A percentile compares a stretch with the other conserved stretches of the same genome.
Conservation (phyloP, 768 basidiomycete genomes). For the Agaricus subrufescens region DNA sequence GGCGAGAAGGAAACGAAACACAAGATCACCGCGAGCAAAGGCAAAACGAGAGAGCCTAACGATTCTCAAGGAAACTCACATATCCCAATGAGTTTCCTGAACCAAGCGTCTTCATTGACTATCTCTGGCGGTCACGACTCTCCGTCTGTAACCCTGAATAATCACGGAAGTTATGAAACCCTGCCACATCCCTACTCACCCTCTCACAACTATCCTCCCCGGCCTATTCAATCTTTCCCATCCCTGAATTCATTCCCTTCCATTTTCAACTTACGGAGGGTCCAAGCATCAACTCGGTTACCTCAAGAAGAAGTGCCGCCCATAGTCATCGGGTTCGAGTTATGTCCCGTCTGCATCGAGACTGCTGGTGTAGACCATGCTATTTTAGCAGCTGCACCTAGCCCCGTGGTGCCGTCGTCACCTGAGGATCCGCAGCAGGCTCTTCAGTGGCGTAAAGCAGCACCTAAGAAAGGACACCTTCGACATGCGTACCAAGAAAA, state of each 20-base stretch:
- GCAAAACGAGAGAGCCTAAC: slow-evolving; percentile 41
- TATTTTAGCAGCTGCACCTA: slow-evolving; percentile 48
- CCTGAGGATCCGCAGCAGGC: slow-evolving; percentile 49
- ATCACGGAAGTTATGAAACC: slow-evolving; percentile 14
- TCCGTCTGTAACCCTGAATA: slow-evolving; percentile 6
- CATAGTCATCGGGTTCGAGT: slow-evolving; percentile 61
- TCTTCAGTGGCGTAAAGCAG: slow-evolving; percentile 60
- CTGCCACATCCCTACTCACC: background rate
- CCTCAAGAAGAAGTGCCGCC: slow-evolving; percentile 13
- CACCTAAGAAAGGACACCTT: slow-evolving; percentile 72
- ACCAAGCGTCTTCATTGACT: slow-evolving; percentile 1
- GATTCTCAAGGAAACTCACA: background rate
- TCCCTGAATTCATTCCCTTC: slow-evolving; percentile 25
- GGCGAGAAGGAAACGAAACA: slow-evolving; percentile 63
- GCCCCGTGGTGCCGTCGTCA: slow-evolving; percentile 38
- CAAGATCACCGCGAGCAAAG: slow-evolving; percentile 23
- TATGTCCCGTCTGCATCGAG: slow-evolving; percentile 80
- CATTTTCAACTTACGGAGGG: slow-evolving; percentile 16
- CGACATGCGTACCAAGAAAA: slow-evolving; percentile 87
- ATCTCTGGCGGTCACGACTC: slow-evolving; percentile 19
- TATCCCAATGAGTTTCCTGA: background rate
- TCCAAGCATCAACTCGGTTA: slow-evolving; percentile 10
- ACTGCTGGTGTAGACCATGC: slow-evolving; percentile 76
- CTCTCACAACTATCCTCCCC: slow-evolving; percentile 18
- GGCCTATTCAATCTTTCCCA: slow-evolving; percentile 27